A percentile compares a stretch with the other conserved stretches of the same genome.
These are phyloP conservation scores for Epichloe typhina DNA, from an alignment of 2,329 filamentous ascomycete genomes.

Conservation along the genomic window DNA sequence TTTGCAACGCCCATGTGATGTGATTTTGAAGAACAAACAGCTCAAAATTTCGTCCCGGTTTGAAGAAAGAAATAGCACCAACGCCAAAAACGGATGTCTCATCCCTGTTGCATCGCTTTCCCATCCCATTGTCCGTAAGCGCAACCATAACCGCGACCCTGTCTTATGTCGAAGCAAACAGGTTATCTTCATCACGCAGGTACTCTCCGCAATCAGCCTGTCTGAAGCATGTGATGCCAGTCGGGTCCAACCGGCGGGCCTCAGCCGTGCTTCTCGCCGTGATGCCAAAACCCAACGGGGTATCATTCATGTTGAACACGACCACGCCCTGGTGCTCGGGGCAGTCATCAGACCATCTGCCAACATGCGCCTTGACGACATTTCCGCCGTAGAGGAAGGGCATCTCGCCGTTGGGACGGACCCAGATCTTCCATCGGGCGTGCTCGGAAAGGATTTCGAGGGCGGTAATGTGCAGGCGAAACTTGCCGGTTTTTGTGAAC, in stretches of 20 bases:
- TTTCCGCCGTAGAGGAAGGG: constrained; percentile 93
- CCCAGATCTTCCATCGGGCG: constrained; percentile 93
- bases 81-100: not conserved
- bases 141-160: not conserved
- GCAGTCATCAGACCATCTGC: constrained; percentile 79
- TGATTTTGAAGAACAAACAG: not conserved
- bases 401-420: constrained; percentile 94
- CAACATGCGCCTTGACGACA: constrained; percentile 58
- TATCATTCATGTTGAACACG: constrained; percentile 85
- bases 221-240: constrained; percentile 75
- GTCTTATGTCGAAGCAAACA: constrained; percentile 28
- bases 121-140: not conserved
- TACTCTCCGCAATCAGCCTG: constrained; percentile 95
- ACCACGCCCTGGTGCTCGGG: constrained; percentile 88
- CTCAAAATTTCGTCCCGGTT: not conserved
- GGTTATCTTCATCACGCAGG: constrained; percentile 64
- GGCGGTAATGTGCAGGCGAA: constrained; percentile 82
- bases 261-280: constrained; percentile 81
- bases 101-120: not conserved
- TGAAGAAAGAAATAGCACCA: not conserved
- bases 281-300: constrained; percentile 83
- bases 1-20: not conserved
- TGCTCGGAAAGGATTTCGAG: constrained; percentile 81
- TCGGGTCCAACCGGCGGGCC: constrained; percentile 74
- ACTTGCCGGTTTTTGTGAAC: constrained; percentile 94